Conservation (phyloP, 148 eudicot genomes). For the Beta vulgaris region DNA sequence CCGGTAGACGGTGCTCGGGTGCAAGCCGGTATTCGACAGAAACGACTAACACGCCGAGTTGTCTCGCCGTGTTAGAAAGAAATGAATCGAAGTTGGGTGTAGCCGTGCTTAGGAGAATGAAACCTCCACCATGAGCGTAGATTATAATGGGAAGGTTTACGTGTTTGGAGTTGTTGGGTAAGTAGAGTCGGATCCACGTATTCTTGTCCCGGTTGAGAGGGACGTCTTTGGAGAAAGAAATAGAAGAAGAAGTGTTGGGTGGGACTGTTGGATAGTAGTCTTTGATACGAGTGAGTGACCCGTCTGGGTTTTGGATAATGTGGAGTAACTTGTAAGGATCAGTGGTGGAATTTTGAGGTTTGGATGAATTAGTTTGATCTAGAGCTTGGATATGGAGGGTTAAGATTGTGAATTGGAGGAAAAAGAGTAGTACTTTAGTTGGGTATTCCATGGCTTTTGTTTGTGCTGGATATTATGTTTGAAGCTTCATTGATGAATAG, state of each 20-base stretch:
- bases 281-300: slow-evolving; percentile 26
- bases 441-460: neutral
- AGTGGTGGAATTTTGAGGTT: slow-evolving; percentile 6
- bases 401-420: neutral
- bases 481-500: neutral
- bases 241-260: slow-evolving; percentile 14
- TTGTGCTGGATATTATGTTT: neutral
- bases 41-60: slow-evolving; percentile 28
- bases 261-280: slow-evolving; percentile 21
- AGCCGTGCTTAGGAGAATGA: slow-evolving; percentile 23
- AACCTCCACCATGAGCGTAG: slow-evolving; percentile 37
- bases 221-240: slow-evolving; percentile 26
- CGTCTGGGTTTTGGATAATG: slow-evolving; percentile 28
- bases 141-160: slow-evolving; percentile 25
- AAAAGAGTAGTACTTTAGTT: neutral
- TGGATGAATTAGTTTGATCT: neutral
- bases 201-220: slow-evolving; percentile 23
- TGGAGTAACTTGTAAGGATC: slow-evolving; percentile 27
- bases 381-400: neutral
- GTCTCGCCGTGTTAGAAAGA: slow-evolving; percentile 22
- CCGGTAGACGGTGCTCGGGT: slow-evolving; percentile 44
- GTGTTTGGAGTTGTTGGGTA: slow-evolving; percentile 2
- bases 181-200: slow-evolving; percentile 32
- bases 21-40: slow-evolving; percentile 44
- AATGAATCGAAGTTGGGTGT: slow-evolving; percentile 16